Evolutionary conservation across 805 yeast genomes (phyloP), one percentile per base, ranked within the genome.

Genomic region (Metschnikowia corniflorae): DNA sequence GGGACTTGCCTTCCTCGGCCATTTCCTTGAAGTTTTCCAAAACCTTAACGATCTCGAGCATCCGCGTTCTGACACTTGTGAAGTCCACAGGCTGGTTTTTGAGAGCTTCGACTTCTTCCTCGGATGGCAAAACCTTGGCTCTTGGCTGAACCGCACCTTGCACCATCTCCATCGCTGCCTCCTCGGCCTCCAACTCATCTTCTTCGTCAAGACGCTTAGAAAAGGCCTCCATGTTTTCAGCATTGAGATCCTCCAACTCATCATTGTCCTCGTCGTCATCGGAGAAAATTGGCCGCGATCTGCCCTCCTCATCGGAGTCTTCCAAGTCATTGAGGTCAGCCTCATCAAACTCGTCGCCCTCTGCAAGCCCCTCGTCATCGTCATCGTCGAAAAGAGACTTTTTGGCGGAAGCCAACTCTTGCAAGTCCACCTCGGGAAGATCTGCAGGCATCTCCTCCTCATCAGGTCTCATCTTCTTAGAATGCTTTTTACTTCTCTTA

Each of bases 31-130:
- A 87, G 61, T 91, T 86, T 61, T 91, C 97, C 51, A 93, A 74
- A 13, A 91, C 96, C 59, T 89, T 89, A 33, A 89, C 91, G 45
- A 94, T 78, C 67, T 93, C 98, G 50, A 91, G 79, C 84, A 93
- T 91, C 66, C 98, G 80, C 14, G 96, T 86, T 64, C 97, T 80
- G 6, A 86, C 75, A 51, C 85, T 71, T 6, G 88, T 85, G 32
- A 89, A 72, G 58, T 88, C 95, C 49, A 80, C 79, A 30, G 87
- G 82, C 20, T 71, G 73, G 9, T 58, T 54, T 12, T 71, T 73
- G 38, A 66, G 61, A 36, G 71, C 75, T 38, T 67, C 73, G 51
- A 80, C 84, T 54, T 80, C 86, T 45, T 72, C 82, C 17, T 63
- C 77, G 3, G 82, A 68, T 25, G 96, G 96, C 43, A 88, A 71